Conservation (phyloP, 768 basidiomycete species). For the Rhizopogon vulgaris region DNA sequence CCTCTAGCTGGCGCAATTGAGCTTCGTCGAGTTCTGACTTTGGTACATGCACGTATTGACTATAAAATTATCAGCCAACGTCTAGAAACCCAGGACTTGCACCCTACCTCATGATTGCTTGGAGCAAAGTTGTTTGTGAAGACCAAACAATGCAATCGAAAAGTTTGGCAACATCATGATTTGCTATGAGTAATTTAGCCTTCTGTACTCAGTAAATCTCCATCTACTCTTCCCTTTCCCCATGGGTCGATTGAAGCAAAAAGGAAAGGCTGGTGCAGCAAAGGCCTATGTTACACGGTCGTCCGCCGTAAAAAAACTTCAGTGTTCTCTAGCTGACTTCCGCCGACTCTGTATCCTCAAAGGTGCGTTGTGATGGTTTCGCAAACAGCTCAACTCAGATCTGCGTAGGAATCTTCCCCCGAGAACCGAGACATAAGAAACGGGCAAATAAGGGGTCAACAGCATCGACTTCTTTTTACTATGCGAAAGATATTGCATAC, state of each 20-base stretch:
- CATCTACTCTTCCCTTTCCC: neutral
- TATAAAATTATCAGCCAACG: slow-evolving; percentile 25
- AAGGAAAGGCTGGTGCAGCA: slow-evolving; percentile 87
- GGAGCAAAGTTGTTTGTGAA: slow-evolving; percentile 21
- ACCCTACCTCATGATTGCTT: slow-evolving; percentile 28
- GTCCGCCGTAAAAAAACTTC: slow-evolving; percentile 88
- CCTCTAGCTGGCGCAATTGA: slow-evolving; percentile 91
- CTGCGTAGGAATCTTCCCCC: slow-evolving; percentile 85
- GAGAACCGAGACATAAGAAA: slow-evolving; percentile 88
- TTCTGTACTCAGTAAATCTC: slow-evolving; percentile 1
- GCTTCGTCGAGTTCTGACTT: slow-evolving; percentile 98
- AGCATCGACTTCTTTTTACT: slow-evolving; percentile 96
- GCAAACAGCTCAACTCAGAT: slow-evolving; percentile 6
- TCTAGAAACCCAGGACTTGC: neutral
- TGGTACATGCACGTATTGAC: slow-evolving; percentile 95
- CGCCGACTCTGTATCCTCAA: slow-evolving; percentile 95
- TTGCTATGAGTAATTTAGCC: neutral
- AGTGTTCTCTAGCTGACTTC: slow-evolving; percentile 96
- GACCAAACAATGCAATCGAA: slow-evolving; percentile 22
- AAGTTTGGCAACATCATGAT: neutral
- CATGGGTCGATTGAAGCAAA: slow-evolving; percentile 77
- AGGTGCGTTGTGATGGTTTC: slow-evolving; percentile 44
- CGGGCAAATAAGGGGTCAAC: slow-evolving; percentile 97
- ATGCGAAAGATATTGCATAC: slow-evolving; percentile 96
- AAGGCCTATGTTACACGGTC: slow-evolving; percentile 91